Base-by-base conservation (phyloP, 2,329 filamentous ascomycete genomes). In the Volutella citrinella region DNA sequence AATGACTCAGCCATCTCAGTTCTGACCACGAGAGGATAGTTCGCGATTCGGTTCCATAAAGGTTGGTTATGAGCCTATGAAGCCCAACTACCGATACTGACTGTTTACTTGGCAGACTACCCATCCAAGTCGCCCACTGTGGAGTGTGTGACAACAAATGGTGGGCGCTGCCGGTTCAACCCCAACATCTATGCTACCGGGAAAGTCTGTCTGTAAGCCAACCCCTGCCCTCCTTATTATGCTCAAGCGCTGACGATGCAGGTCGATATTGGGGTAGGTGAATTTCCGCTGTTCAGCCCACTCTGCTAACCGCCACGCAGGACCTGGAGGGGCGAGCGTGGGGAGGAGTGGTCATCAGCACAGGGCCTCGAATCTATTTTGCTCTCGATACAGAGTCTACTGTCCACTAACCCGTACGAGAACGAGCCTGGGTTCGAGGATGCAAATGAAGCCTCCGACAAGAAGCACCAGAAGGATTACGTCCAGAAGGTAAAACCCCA, bases 261-360 rank as follows among this genome's bases (percentile, higher is more conserved):
- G 85, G 49, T 95, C 88, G 7, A 95, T 95, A 52, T 68, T 95
- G 22, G 88, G 89, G 84, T 93, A 80, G 50, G 57, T 26, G 4
- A 20, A 19, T 20, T 16, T 9, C 16, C 15, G 12, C 12, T 27
- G 19, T 10, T n/a, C 19, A 19, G 15, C 19, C 4, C 11, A n/a
- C 14, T 7, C 24, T 22, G 29, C 47, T 53, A 31, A 53, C 45
- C 31, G 18, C 7, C n/a, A 26, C n/a, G 12, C 19, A 94, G 90
- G 38, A 98, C 93, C 57, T 98, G 93, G 93, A 78, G 85, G 30
- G 90, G 90, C 18, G 84, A 95, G 55, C 76, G 80, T 12, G 88
- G 90, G 35, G 93, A 97, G 61, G 82, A 96, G 59, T 98, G 93
- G 93, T 96, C 90, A 12, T 89, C 90, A 12, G 93, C 91, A 1